phyloP scores from a whole-genome alignment of 2,329 filamentous ascomycete species.

The Pyrenochaeta sp. region DNA sequence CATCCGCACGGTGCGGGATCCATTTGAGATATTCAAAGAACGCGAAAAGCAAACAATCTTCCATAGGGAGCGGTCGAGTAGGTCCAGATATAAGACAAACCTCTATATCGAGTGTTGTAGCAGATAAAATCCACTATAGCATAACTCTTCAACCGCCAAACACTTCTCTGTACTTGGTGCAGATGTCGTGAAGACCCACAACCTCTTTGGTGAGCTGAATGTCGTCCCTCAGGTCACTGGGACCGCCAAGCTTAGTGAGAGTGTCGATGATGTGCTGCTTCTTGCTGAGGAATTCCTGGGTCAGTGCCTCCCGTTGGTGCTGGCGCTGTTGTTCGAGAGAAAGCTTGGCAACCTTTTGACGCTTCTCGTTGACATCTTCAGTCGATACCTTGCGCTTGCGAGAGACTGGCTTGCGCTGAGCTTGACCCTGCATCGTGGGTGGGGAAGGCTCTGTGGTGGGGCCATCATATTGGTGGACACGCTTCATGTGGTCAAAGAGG shows the following conservation, averaged over 20 bases:
- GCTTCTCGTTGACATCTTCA: constrained; percentile 43
- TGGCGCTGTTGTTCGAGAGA: constrained; percentile 44
- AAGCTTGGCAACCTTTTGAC: constrained; percentile 40
- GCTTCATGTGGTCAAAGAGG: constrained; percentile 94
- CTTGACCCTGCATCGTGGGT: constrained; percentile 29
- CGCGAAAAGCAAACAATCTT: constrained; percentile 33
- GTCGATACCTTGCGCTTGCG: constrained; percentile 46
- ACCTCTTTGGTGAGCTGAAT: constrained; percentile 47
- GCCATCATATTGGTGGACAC: constrained; percentile 74
- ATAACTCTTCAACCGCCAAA: constrained; percentile 41
- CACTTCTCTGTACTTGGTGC: constrained; percentile 40
- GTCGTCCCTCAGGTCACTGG: constrained; percentile 44
- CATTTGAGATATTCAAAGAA: constrained; percentile 28
- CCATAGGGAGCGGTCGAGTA: constrained; percentile 24
- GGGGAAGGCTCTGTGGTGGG: constrained; percentile 43
- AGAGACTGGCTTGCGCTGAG: constrained; percentile 33
- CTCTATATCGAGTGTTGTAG: constrained; percentile 30
- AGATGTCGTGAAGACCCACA: constrained; percentile 43
- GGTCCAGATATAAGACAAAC: constrained; percentile 40
- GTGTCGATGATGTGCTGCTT: constrained; percentile 46
- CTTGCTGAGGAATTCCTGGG: constrained; percentile 42
- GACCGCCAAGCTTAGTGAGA: constrained; percentile 38
- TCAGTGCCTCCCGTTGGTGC: constrained; percentile 38
- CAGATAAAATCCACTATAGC: constrained; percentile 24
- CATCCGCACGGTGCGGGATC: constrained; percentile 35